Evolutionary conservation across 2,329 filamentous ascomycete species (phyloP), one percentile per base, ranked within the genome.

Genomic region (Calonectria naviculata): DNA sequence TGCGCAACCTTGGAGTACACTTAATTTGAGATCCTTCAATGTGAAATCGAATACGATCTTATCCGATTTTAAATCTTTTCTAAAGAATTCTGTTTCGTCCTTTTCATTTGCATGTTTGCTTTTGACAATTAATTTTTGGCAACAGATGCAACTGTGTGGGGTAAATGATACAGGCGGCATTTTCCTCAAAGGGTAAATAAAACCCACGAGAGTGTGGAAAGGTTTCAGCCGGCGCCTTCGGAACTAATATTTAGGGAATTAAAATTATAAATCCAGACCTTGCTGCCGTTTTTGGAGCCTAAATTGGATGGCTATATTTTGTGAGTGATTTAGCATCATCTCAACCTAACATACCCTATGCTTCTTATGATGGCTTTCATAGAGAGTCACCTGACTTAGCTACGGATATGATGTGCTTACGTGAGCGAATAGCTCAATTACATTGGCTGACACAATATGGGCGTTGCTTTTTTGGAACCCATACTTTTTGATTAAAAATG

Each of bases 11-110:
- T 52, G 21, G 17, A 17, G 24, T 24, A 10, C 31, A 17, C 44
- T 15, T 4, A 34, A 49, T 19, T 64, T 52, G 21, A 64, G 44
- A 41, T 64, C 42, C 8, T 28, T 12, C 17, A 64, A 34, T 7
- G 61, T 64, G 44, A 38, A 52, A 26, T 41, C 26, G 8, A 49
- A 64, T 31, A 64, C 34, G 13, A 64, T 64, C n/a, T 64, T 64
- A 28, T 52, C 61, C 15, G 44, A 38, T 10, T 46, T 64, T 8
- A 41, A 7, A 21, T 64, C 47, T 24, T 24, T 31, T n/a, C 2
- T 41, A 2, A 36, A 26, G 29, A 52, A 52, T 2, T 24, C 29
- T 5, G 26, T 17, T 6, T 38, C 19, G 5, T 64, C 46, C 19
- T 47, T 13, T 9, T 47, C 15, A 13, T 52, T 64, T 13, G n/a